Evolutionary conservation across 2,329 filamentous ascomycete genomes (phyloP), one percentile per base, ranked within the genome.

Genomic region (Piedraia hortae): DNA sequence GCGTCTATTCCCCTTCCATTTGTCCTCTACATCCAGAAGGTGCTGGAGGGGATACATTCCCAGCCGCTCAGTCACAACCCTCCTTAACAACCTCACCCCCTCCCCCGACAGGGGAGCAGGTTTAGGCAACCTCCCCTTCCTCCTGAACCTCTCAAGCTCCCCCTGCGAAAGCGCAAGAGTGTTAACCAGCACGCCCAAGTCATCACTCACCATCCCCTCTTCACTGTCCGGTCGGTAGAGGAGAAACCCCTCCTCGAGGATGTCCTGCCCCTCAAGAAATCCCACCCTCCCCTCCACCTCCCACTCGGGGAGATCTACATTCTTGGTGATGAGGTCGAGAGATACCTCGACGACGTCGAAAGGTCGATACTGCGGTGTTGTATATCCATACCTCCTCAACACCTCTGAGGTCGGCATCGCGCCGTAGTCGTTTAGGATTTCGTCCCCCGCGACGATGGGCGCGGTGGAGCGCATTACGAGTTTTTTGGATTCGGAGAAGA

Each of bases 391-490:
- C 8, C 78, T 58, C 16, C 80, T 57, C 6, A 90, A 55, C 5
- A 90, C 52, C 37, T 91, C 78, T 1, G 72, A 70, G 27, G 73
- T 71, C 6, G 77, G 71, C 3, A 88, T 59, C 4, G 77, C 66
- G 0, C 80, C 80, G 33, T 89, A 89, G 46, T 89, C 80, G 41
- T 89, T 89, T 39, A 80, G 62, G 10, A 90, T 62, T 42, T 89
- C 72, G 25, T 75, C 61, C 4, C 72, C 72, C 1, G 59, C 56
- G 12, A 45, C 47, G 35, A 90, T 77, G 1, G 59, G 47, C 19
- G 65, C 61, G 26, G 80, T 52, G 1, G 71, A 55, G 12, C 65
- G 70, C 43, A 85, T 82, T 3, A 66, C 64, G 5, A 89, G 51
- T 6, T 40, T 45, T 20, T 51, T 46, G 25, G 57, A 49, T 30